Base-by-base conservation (phyloP, 805 yeast genomes). In the Starmerella geochares region DNA sequence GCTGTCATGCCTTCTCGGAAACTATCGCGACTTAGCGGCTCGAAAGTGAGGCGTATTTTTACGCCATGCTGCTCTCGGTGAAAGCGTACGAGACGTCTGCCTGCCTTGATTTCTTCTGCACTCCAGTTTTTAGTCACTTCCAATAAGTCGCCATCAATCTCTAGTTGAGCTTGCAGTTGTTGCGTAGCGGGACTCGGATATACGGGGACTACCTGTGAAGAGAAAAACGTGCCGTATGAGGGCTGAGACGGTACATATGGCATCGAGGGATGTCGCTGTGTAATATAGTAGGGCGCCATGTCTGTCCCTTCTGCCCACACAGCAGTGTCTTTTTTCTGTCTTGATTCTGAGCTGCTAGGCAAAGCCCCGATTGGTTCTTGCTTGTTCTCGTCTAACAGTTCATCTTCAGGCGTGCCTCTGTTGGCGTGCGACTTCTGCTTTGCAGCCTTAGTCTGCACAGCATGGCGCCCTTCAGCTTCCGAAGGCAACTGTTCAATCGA, bases 1-100 rank as follows among this genome's bases (percentile, higher is more conserved):
- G 77, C 74, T 7, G 77, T 72, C 45, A 67, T 67, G 4, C 69
- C 67, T 1, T 65, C 59, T 37, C 64, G 48, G 59, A 71, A 68
- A 42, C 73, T 61, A 54, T 66, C 59, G 27, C 64, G 63, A 37
- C 63, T 44, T 37, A 68, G 66, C 2, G 75, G 66, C 29, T 62
- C 55, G 52, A 74, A 72, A 20, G 64, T 28, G 3, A 56, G 27
- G 10, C 43, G 20, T 2, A 55, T 48, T 54, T 63, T 53, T 48
- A 59, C 50, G 38, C 59, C 51, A 9, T 53, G 49, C 40, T 67
- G 69, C 3, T 48, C 52, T 53, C 72, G 68, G 3, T 64, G 59
- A 55, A 78, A 72, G 16, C 61, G 55, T 1, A 79, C 80, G 17
- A 78, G 65, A 41, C 83, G 63, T 49, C 83, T 63, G 16, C 67